A percentile compares a stretch with the other conserved stretches of the same genome.
Conservation (phyloP, 2,329 filamentous ascomycete genomes). For the Fusarium sp. region DNA sequence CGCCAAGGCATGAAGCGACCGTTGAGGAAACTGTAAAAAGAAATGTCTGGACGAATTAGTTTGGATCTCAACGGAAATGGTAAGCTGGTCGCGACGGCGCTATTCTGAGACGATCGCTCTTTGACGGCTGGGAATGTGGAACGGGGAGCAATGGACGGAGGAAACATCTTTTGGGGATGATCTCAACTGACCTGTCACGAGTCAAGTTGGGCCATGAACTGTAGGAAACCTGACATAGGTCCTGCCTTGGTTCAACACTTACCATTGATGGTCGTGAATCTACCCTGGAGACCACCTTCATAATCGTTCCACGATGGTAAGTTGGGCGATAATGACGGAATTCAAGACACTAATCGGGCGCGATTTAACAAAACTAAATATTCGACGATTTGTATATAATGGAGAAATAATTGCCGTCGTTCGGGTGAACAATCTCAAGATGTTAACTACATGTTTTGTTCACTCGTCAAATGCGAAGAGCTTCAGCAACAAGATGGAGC, state of each 20-base stretch:
- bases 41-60: not conserved
- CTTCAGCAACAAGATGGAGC: not conserved
- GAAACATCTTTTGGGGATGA: not conserved
- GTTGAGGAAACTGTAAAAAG: not conserved
- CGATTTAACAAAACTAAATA: not conserved
- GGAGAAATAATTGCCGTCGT: not conserved
- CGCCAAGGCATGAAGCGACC: not conserved
- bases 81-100: not conserved
- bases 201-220: not conserved
- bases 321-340: not conserved
- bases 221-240: not conserved
- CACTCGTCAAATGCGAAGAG: rapidly evolving
- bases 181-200: not conserved
- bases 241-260: not conserved
- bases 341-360: too few relatives aligned
- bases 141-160: not conserved
- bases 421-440: rapidly evolving
- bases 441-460: rapidly evolving
- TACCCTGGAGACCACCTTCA: not conserved
- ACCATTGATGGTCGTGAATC: not conserved
- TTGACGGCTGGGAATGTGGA: not conserved
- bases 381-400: too few relatives aligned
- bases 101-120: not conserved
- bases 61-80: not conserved
- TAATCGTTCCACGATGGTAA: not conserved